Base-by-base conservation (phyloP, 169 alveolate genomes). In the Plasmodium ovale region DNA sequence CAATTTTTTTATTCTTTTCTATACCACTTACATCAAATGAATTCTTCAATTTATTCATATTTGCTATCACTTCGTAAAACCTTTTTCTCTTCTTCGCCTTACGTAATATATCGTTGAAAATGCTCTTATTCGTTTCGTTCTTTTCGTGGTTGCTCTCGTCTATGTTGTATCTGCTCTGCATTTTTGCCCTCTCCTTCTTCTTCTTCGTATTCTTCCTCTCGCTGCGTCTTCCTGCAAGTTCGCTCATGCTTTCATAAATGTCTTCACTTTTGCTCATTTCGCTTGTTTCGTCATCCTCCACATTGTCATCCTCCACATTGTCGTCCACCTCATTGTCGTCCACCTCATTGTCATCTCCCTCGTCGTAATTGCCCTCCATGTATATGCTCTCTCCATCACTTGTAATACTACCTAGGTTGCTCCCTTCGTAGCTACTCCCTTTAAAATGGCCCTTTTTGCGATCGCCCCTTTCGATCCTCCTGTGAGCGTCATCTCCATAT, bases 71-170 rank as follows among this genome's bases (percentile, higher is more conserved):
- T 9, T 77, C 77, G 37, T 77, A 77, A 67, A 59, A 77, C 9
- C 29, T 29, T 33, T 77, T 77, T 77, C 37, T 60, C 62, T 60
- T 77, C 62, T 77, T 77, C 19, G 88, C 73, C 29, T 77, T 77
- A 27, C 37, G 33, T 54, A 77, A 60, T 42, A 77, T 77, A 21
- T 77, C 88, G 37, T 77, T 59, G 29, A 77, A 77, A 35, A 77
- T 59, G 29, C 64, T 77, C 37, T 64, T 77, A 51, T 77, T 77
- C 25, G 87, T 54, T 9, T 54, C 53, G n/a, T 54, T 56, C 14
- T 72, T 58, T 37, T 54, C 47, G 37, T 72, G 56, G 14, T 19
- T 21, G 14, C 37, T 59, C 6, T 72, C 35, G 29, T 72, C 56
- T 23, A 64, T 53, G 47, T 54, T 47, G 47, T 56, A 72, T 72